Evolutionary conservation across 768 basidiomycete species (phyloP).

Genomic region (Trametes cubensis): DNA sequence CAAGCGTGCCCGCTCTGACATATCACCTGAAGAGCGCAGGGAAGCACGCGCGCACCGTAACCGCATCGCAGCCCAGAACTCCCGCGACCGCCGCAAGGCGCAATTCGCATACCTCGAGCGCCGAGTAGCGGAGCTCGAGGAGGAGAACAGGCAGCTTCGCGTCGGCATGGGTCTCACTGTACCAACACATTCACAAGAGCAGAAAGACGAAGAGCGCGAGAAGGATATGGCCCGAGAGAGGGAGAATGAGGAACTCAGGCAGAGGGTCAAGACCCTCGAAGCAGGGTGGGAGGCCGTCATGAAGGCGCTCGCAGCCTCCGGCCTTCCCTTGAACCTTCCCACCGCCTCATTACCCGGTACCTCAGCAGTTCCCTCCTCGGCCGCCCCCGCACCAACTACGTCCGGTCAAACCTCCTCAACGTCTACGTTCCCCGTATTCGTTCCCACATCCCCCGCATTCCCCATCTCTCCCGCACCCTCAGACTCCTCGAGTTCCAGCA

Average conservation of each 20-base stretch:
- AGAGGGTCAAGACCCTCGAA: constrained; percentile 78
- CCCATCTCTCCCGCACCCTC: constrained; percentile 40
- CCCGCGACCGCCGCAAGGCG: constrained; percentile 86
- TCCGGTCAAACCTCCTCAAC: constrained; percentile 32
- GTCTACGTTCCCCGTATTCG: constrained; percentile 36
- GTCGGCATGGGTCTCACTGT: constrained; percentile 45
- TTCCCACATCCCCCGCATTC: constrained; percentile 38
- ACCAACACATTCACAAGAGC: constrained; percentile 22
- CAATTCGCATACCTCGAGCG: constrained; percentile 90
- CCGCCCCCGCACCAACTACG: constrained; percentile 28
- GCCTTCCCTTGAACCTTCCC: constrained; percentile 54
- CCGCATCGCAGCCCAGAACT: constrained; percentile 92
- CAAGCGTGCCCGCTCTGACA: constrained; percentile 70
- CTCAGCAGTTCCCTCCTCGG: constrained; percentile 28
- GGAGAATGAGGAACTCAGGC: constrained; percentile 75
- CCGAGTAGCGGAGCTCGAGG: constrained; percentile 87
- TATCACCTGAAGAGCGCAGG: constrained; percentile 75
- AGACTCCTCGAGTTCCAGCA: constrained; percentile 37
- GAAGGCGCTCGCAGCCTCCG: constrained; percentile 71
- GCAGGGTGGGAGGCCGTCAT: constrained; percentile 81
- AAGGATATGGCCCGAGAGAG: constrained; percentile 50
- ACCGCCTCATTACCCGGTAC: constrained; percentile 33
- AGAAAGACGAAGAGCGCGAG: constrained; percentile 38
- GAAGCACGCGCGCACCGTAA: constrained; percentile 91
- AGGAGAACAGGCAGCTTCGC: constrained; percentile 78